These are phyloP conservation scores for Aspergillus eucalypticola DNA, from an alignment of 2,329 filamentous ascomycete genomes.

Conservation along the genomic window DNA sequence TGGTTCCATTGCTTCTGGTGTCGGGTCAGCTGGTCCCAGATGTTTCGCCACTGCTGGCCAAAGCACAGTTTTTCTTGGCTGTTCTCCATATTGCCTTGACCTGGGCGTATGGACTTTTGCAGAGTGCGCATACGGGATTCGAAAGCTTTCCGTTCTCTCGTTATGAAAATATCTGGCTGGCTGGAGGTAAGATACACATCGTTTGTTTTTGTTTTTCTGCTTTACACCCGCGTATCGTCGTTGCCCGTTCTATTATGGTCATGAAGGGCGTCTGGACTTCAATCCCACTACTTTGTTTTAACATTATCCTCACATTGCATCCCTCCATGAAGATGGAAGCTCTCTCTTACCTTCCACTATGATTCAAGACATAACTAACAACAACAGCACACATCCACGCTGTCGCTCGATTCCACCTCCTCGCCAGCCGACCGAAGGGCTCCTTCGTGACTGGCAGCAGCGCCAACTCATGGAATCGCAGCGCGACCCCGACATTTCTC, in stretches of 20 bases:
- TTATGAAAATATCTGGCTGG: conserved; percentile 32
- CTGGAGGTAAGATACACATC: conserved; percentile 21
- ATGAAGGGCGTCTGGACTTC: neutral
- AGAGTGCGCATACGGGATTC: conserved; percentile 24
- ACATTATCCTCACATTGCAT: neutral
- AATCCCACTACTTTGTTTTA: neutral
- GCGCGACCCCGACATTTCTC: conserved; percentile 1
- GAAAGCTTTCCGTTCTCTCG: conserved; percentile 26
- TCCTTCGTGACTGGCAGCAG: conserved; percentile 34
- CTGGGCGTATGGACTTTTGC: conserved; percentile 26
- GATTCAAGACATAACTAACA: neutral
- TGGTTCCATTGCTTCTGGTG: conserved; percentile 23
- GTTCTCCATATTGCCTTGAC: conserved; percentile 13
- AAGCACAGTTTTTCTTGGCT: conserved; percentile 19
- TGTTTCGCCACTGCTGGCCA: conserved; percentile 7
- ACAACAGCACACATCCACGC: conserved; percentile 23
- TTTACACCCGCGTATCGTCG: neutral
- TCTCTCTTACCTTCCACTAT: neutral
- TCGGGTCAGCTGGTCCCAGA: conserved; percentile 19
- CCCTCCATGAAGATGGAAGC: too few species aligned
- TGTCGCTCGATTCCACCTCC: conserved; percentile 25
- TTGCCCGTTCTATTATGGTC: neutral
- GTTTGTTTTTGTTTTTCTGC: neutral
- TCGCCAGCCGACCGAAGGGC: conserved; percentile 28
- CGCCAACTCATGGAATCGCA: conserved; percentile 27